These are phyloP conservation scores for Mucor mucedo DNA, from an alignment of 371 early-diverging fungal genomes.

Conservation along the genomic window DNA sequence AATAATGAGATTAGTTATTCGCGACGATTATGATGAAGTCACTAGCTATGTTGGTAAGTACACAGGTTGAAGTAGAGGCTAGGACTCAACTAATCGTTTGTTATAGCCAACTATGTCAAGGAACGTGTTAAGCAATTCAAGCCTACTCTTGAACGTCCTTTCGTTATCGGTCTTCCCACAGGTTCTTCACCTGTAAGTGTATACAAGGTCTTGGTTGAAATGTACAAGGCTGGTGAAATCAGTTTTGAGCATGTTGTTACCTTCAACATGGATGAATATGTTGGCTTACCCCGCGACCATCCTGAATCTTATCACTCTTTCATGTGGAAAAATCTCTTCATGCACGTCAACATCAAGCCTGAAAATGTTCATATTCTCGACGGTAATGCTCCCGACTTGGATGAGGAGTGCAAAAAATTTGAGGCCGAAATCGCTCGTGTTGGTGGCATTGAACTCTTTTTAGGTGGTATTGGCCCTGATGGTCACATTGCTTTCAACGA, in stretches of 20 bases:
- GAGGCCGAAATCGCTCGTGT: constrained; percentile 77
- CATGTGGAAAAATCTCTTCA: constrained; percentile 87
- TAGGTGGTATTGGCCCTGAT: constrained; percentile 77
- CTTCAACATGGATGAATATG: constrained; percentile 70
- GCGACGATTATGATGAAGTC: constrained; percentile 69
- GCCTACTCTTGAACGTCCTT: constrained; percentile 76
- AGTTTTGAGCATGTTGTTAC: constrained; percentile 67
- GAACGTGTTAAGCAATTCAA: constrained; percentile 75
- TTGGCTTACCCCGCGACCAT: constrained; percentile 70
- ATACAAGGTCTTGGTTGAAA: constrained; percentile 62
- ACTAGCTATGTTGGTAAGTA: constrained; percentile 65
- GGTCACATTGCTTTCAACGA: constrained; percentile 92
- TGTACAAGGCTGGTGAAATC: constrained; percentile 58
- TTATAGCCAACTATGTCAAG: constrained; percentile 31
- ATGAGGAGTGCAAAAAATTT: constrained; percentile 77
- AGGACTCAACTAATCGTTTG: constrained; percentile 3
- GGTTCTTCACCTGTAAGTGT: constrained; percentile 80
- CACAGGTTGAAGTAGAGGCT: constrained; percentile 2
- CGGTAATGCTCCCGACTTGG: constrained; percentile 81
- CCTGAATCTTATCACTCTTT: constrained; percentile 87
- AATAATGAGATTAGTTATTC: constrained; percentile 75
- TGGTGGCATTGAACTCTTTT: constrained; percentile 58
- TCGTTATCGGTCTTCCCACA: constrained; percentile 85
- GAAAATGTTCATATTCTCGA: constrained; percentile 83
- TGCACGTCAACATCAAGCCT: constrained; percentile 79